Percentiles rank a stretch among this genome's conserved stretches.
Conservation (phyloP, 495 filamentous ascomycete species). For the Podospora pseudocomata region DNA sequence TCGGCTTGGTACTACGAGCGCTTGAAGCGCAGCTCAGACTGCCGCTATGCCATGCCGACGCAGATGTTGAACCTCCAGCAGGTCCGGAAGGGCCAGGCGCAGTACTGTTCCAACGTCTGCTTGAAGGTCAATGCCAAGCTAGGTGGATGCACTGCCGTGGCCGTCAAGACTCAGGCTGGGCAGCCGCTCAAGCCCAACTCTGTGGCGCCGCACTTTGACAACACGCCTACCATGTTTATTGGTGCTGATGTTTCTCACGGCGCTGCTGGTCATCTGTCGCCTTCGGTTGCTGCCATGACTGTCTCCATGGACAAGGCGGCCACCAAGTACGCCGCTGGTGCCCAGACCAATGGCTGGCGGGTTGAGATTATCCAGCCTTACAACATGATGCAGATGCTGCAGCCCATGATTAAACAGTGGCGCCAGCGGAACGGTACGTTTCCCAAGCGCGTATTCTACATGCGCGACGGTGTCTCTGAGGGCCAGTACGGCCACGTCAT, state of each 20-base stretch:
- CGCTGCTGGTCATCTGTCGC: conserved; percentile 55
- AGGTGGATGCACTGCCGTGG: conserved; percentile 65
- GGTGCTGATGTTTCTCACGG: conserved; percentile 89
- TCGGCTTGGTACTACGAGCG: conserved; percentile 64
- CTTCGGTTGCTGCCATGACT: conserved; percentile 84
- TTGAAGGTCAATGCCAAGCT: conserved; percentile 97
- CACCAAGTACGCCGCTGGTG: conserved; percentile 68
- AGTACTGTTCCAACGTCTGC: conserved; percentile 82
- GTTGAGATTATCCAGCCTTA: conserved; percentile 65
- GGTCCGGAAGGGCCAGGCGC: conserved; percentile 57
- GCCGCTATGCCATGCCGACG: conserved; percentile 69
- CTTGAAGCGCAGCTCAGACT: conserved; percentile 80
- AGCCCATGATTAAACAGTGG: conserved; percentile 62
- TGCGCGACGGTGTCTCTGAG: conserved; percentile 91
- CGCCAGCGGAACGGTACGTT: conserved; percentile 46
- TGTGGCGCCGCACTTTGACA: conserved; percentile 34
- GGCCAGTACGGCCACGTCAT: conserved; percentile 77
- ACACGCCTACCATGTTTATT: conserved; percentile 64
- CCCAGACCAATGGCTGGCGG: conserved; percentile 72
- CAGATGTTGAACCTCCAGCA: conserved; percentile 65
- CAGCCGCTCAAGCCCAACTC: conserved; percentile 12
- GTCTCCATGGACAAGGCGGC: conserved; percentile 68
- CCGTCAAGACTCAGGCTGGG: conserved; percentile 12
- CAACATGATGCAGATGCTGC: conserved; percentile 63
- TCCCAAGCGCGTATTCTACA: conserved; percentile 77